Base-by-base conservation (phyloP, 2,329 filamentous ascomycete genomes). In the Scleromitrula shiraiana region DNA sequence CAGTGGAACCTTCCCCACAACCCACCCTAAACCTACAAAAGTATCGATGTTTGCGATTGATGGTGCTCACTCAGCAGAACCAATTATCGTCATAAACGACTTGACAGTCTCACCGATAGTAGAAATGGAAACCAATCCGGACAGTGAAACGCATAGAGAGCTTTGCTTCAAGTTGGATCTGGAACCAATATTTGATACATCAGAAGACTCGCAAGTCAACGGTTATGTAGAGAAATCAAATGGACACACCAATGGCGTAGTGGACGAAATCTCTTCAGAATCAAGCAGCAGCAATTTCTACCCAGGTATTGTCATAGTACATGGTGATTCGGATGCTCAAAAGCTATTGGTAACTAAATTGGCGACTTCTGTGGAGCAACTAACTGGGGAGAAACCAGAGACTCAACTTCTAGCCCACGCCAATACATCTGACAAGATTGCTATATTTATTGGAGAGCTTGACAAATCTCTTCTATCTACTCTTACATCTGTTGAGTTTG, bases 361-460 rank as follows among this genome's bases (percentile, higher is more conserved):
- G 37, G 29, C 26, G 14, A n/a, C 23, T 4, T n/a, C 37, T 47
- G 10, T 47, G 9, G 37, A 47, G n/a, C 1, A 26, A 12, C 41
- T 41, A 14, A 47, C 44, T n/a, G 37, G 44, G 17, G 20, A 27
- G 26, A 17, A 12, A 15, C 27, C 44, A 5, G 37, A 47, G 12
- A 27, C 20, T 6, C 19, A 37, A 9, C 5, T 12, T 17, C 52
- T 72, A 4, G 44, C 62, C 2, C 58, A 59, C 1, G 56, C 65
- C 4, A 53, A 65, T 14, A 55, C 62, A 0, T 49, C 29, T 3
- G 52, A 35, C 30, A 64, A 56, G 33, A 20, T 68, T 3, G 65
- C 70, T 19, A 57, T 79, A 2, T 74, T 75, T 3, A 63, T 79
- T 1, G 59, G 75, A 4, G 76, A 78, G 38, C 61, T 70, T 20